Evolutionary conservation across 2,329 filamentous ascomycete genomes (phyloP), one percentile per base, ranked within the genome.

Genomic region (Apiospora marii): DNA sequence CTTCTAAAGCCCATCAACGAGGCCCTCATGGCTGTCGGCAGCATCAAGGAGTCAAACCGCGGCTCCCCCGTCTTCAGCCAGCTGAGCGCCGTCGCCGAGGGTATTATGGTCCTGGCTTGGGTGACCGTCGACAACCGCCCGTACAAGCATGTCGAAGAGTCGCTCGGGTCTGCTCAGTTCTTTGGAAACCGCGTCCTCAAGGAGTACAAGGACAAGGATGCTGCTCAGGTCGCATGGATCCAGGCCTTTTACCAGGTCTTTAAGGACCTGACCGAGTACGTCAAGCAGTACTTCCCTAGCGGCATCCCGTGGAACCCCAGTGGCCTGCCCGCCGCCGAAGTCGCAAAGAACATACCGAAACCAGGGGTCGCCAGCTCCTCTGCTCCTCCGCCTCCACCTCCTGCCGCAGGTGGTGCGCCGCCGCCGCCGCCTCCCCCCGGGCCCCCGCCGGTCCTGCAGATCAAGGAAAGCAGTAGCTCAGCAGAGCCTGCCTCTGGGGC

Each of bases 181-280:
- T 98, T 94, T 78, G 96, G 96, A 46, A 98, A 99, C 85, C 91
- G 95, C 77, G 94, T 99, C 49, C 85, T 98, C 77, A 97, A 95
- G 84, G 93, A 97, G 78, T 92, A 93, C 83, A 98, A 97, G 84
- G 95, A 90, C 70, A 90, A 88, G 85, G 94, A 96, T 79, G 88
- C 90, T 71, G 90, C 91, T 78, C 93, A 98, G 78, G 89, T 95
- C 71, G 92, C 96, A 80, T 99, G 95, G 91, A 91, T 98, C 46
- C 93, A 96, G 79, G 88, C 94, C n/a, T 98, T 97, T 85, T 97
- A 97, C 83, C 91, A 92, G 78, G 89, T 98, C 73, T 97, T 98
- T 86, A 93, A 92, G 78, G 92, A 95, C 43, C 90, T 99, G 61
- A 87, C 91, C 72, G 91, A 92, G 69, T 98, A 97, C 81, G 91